Evolutionary conservation across 2,329 filamentous ascomycete genomes (phyloP), one percentile per base, ranked within the genome.

Genomic region (Xenoacremonium recifei): DNA sequence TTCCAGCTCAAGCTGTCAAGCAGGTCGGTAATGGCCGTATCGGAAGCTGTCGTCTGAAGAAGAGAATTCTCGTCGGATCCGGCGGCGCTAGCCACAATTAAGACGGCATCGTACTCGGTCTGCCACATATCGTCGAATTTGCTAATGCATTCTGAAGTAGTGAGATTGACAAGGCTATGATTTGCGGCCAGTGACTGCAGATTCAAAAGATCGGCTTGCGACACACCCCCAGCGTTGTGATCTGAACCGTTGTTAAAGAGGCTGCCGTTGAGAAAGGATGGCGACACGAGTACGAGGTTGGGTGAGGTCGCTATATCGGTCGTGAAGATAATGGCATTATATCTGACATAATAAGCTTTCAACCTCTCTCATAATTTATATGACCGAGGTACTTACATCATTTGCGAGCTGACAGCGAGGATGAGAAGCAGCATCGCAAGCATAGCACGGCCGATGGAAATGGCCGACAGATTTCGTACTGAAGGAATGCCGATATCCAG

Each of bases 401-500:
- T 63, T 62, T 76, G 73, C 13, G 68, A 67, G 21, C 61, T 49
- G 17, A 76, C 59, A 35, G 73, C 73, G 42, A 65, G 55, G 19
- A 69, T 37, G 34, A 77, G 55, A 23, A 74, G 52, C 29, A 67
- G 46, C 25, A 59, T 53, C 27, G 68, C 68, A 40, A 77, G 41
- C 12, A 65, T 32, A 17, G 64, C 62, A 42, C 73, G 61, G 12
- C 63, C 59, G n/a, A 55, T 57, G 13, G 70, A 68, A 39, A 79
- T 69, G 39, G 67, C 57, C 11, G 49, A 40, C 3, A 77, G 57
- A 49, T 80, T 80, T 36, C 75, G 67, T 20, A 77, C 37, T 10
- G 76, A 77, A 6, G 75, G 72, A 15, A 79, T 64, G 6, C 76
- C 76, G 20, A 80, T 72, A 45, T 80, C 74, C 37, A 80, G 57